phyloP scores from a whole-genome alignment of 352 stramenopile genomes.

The Vaucheria bursata region DNA sequence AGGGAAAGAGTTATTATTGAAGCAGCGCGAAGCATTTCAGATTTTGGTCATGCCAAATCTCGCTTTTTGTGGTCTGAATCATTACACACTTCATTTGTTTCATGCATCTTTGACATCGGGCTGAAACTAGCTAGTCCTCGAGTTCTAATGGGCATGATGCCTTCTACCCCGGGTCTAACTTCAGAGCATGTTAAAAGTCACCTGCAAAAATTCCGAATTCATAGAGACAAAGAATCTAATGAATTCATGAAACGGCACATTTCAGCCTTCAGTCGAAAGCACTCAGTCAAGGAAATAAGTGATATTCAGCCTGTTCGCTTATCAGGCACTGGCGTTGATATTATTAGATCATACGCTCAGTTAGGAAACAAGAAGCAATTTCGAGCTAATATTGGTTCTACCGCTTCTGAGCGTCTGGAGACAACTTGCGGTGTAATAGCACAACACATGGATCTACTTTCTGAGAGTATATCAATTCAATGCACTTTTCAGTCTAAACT shows the following conservation, averaged over 20 bases:
- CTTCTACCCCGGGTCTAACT: constrained; percentile 30
- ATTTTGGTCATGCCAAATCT: no score
- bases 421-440: background rate
- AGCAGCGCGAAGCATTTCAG: no score
- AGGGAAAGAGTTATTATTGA: no score
- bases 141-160: constrained; percentile 54
- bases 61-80: constrained; percentile 45
- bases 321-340: no score
- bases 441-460: constrained; percentile 3
- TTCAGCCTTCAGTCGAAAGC: constrained; percentile 9
- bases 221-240: constrained; percentile 44
- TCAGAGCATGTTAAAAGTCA: constrained; percentile 58
- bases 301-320: no score
- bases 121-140: constrained; percentile 53
- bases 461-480: background rate
- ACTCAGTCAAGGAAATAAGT: no score
- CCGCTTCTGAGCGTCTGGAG: background rate
- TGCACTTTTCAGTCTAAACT: constrained; percentile 1
- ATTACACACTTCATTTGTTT: constrained; percentile 49
- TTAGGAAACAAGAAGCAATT: no score
- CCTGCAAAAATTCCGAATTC: constrained; percentile 57
- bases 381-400: no score
- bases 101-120: constrained; percentile 55
- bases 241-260: constrained; percentile 45
- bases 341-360: no score